Conservation (phyloP, 371 early-diverging fungal species). For the Apophysomyces ossiformis region DNA sequence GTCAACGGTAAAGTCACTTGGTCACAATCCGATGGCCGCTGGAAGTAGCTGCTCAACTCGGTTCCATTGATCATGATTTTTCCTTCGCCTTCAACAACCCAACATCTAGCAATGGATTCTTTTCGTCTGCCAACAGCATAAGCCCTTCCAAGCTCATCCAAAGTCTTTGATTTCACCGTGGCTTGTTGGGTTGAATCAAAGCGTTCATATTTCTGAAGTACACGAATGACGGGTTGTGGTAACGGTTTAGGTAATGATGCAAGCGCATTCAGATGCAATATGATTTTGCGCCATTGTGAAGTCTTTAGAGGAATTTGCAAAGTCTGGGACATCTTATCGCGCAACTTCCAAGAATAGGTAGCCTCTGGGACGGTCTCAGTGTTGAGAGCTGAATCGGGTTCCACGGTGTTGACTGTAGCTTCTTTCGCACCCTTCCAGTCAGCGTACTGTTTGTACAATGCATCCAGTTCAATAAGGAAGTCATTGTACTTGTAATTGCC, state of each 20-base stretch:
- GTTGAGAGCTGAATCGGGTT: slow-evolving; percentile 23
- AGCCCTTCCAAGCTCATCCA: slow-evolving; percentile 83
- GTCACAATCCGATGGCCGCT: slow-evolving; percentile 67
- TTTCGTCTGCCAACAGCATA: slow-evolving; percentile 87
- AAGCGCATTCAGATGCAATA: slow-evolving; percentile 53
- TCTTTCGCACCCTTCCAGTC: slow-evolving; percentile 24
- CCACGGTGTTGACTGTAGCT: slow-evolving; percentile 18
- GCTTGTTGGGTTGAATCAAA: slow-evolving; percentile 32
- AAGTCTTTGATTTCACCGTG: slow-evolving; percentile 36
- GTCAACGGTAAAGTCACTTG: slow-evolving; percentile 78
- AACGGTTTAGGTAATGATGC: slow-evolving; percentile 60
- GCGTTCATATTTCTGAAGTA: slow-evolving; percentile 50
- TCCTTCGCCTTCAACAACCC: slow-evolving; percentile 82
- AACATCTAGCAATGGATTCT: slow-evolving; percentile 80
- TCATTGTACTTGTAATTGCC: slow-evolving; percentile 84
- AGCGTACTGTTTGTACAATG: slow-evolving; percentile 57
- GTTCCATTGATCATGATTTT: slow-evolving; percentile 85
- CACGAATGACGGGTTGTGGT: slow-evolving; percentile 48
- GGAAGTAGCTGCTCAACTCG: slow-evolving; percentile 79
- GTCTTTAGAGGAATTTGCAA: slow-evolving; percentile 65
- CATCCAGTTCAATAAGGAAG: slow-evolving; percentile 72
- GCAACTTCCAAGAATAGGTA: slow-evolving; percentile 56
- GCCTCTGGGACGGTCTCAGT: slow-evolving; percentile 16
- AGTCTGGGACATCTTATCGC: slow-evolving; percentile 58
- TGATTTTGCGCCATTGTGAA: slow-evolving; percentile 68